Percentiles rank a stretch among this genome's conserved stretches.
Evolutionary conservation across 2,329 filamentous ascomycete species (phyloP).

Genomic region (Gaeumannomyces sp.): DNA sequence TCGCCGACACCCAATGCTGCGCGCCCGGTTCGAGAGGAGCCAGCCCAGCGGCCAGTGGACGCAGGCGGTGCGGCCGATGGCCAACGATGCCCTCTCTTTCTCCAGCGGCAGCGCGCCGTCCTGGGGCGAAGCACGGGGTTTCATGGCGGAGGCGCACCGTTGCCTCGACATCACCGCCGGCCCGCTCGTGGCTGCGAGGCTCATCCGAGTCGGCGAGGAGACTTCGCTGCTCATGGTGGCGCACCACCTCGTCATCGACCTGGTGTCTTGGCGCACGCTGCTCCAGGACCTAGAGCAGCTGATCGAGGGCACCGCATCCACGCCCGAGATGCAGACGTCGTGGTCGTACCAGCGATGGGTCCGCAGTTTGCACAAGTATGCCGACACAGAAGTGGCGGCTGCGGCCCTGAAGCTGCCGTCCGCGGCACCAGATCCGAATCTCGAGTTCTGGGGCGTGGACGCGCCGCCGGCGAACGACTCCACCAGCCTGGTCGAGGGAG

Average conservation of each 20-base stretch:
- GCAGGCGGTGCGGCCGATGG: background rate
- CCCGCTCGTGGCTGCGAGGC: background rate
- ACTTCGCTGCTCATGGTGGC: background rate
- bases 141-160: background rate
- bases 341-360: no score
- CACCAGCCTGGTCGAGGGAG: no score
- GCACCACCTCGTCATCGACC: constrained; percentile 5
- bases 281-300: background rate
- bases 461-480: no score
- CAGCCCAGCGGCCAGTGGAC: background rate
- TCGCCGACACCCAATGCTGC: background rate
- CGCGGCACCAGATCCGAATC: no score
- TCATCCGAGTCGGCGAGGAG: background rate
- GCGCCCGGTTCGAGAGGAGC: background rate
- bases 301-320: background rate
- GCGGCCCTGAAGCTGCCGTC: no score
- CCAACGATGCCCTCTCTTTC: background rate
- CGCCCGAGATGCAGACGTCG: no score
- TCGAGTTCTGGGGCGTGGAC: no score
- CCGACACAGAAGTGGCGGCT: no score
- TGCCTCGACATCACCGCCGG: background rate
- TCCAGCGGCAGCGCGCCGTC: background rate
- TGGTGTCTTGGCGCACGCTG: background rate
- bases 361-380: no score
- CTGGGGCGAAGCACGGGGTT: background rate